These are phyloP conservation scores for Galerina marginata DNA, from an alignment of 768 basidiomycete genomes.

Conservation along the genomic window DNA sequence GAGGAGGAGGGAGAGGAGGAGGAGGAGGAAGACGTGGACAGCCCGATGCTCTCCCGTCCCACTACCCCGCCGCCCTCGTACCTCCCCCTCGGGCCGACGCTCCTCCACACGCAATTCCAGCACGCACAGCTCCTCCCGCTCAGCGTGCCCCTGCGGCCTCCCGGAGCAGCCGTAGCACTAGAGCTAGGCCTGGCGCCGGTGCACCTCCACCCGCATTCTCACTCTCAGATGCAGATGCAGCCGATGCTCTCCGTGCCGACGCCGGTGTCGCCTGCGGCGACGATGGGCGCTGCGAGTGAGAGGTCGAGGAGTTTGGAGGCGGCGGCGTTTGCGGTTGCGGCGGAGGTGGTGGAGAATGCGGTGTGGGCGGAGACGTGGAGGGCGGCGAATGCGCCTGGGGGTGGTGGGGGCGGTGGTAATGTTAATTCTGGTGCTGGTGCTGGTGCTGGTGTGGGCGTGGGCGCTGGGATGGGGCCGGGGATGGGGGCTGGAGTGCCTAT, in stretches of 20 bases:
- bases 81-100: constrained; percentile 70
- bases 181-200: constrained; percentile 36
- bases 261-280: constrained; percentile 82
- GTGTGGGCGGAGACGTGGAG: constrained; percentile 74
- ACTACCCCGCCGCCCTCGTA: constrained; percentile 75
- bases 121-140: constrained; percentile 67
- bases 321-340: constrained; percentile 63
- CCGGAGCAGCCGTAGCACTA: constrained; percentile 48
- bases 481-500: background rate
- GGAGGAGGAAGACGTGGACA: constrained; percentile 41
- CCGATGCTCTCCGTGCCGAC: constrained; percentile 65
- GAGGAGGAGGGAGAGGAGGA: constrained; percentile 36
- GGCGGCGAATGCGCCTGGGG: constrained; percentile 35
- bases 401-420: background rate
- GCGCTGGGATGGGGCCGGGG: background rate
- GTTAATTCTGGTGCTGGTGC: background rate
- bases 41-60: constrained; percentile 52
- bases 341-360: constrained; percentile 76
- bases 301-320: constrained; percentile 72
- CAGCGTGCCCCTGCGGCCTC: constrained; percentile 63
- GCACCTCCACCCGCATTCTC: constrained; percentile 21
- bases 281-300: constrained; percentile 65
- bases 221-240: background rate
- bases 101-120: constrained; percentile 72
- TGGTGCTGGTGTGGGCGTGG: background rate